Percentiles rank a stretch among this genome's conserved stretches.
These are phyloP conservation scores for Claviceps fusiformis DNA, from an alignment of 2,329 filamentous ascomycete species.

Conservation along the genomic window DNA sequence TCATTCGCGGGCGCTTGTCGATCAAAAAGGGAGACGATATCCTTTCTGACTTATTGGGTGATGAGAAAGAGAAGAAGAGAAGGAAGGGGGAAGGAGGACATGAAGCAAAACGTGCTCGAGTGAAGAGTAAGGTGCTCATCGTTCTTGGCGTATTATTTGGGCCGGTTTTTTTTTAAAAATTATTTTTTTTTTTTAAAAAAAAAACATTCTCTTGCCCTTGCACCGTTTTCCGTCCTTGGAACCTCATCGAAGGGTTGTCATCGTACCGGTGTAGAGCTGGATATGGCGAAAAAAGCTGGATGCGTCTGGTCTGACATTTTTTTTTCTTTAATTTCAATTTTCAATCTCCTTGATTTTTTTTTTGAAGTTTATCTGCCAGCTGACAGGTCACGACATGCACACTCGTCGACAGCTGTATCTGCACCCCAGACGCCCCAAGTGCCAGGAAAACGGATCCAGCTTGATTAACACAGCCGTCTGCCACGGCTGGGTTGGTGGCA, in stretches of 20 bases:
- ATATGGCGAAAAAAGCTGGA: not conserved
- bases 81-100: not conserved
- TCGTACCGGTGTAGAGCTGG: not conserved
- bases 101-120: not conserved
- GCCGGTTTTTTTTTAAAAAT: no score
- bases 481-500: not conserved
- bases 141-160: no score
- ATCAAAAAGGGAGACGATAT: not conserved
- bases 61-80: not conserved
- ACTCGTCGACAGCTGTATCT: not conserved
- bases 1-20: not conserved
- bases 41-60: no score
- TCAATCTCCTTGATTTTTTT: not conserved
- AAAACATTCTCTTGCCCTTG: no score
- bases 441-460: not conserved
- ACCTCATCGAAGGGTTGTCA: no score
- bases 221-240: no score
- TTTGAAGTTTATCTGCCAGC: not conserved
- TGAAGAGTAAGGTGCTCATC: no score
- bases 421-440: not conserved
- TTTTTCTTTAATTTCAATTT: not conserved
- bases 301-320: not conserved
- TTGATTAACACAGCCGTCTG: not conserved
- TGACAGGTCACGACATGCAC: slow-evolving; percentile 1
- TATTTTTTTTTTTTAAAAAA: no score